Base-by-base conservation (phyloP, 202 grass and related monocot species). In the Eragrostis tef region DNA sequence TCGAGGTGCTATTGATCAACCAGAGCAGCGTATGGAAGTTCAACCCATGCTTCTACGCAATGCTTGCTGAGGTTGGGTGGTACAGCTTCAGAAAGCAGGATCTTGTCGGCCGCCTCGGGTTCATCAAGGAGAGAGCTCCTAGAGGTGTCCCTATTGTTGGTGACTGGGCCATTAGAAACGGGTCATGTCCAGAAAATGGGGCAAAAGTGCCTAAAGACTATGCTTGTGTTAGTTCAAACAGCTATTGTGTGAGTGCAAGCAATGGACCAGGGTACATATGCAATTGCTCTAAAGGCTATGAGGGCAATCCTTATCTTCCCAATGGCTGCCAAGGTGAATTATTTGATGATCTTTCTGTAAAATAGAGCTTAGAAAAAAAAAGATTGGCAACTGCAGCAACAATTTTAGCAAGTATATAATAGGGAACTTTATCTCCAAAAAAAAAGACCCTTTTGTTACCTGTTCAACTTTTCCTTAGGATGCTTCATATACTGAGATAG, bases 131-230 rank as follows among this genome's bases (percentile, higher is more conserved):
- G 10, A 96, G 45, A 17, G 60, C 79, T 6, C 7, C 2, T 1
- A 66, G 56, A 4, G 34, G 70, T 50, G 83, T 78, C 9, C 93
- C 87, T 0, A 7, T 93, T 1, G 39, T 90, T 26, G 22, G 21
- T n/a, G 90, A 97, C 48, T 97, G 93, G 88, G 86, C 88, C 46
- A 81, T 97, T 31, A 77, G 87, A 43, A 81, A 90, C 0, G 41
- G 48, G 3, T 79, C 84, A 6, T 88, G 82, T 51, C 74, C 60
- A 9, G 6, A 20, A 41, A 21, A 79, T 10, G 78, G 75, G 11
- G 52, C 9, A 7, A 56, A 64, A 9, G 11, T 14, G 1, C 58
- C 67, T 6, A 20, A 3, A 19, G 65, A 69, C 7, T 81, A 79
- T 58, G 89, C 81, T 56, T 92, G 90, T 59, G 46, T 26, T 0